phyloP scores from a whole-genome alignment of 1,284 basidiomycete species.

The Trametes hirsuta region DNA sequence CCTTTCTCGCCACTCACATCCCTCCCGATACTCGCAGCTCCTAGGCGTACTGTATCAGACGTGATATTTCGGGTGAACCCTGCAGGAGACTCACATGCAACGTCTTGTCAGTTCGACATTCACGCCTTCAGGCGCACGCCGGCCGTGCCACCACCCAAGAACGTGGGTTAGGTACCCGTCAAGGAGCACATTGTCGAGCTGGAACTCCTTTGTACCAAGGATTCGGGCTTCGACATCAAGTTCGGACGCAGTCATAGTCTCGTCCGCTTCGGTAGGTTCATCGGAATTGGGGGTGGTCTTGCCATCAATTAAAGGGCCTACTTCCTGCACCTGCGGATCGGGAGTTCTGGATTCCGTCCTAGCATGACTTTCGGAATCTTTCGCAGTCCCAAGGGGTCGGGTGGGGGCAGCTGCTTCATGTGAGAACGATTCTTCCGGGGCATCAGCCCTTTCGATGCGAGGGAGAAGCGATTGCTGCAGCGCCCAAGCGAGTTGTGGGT shows the following conservation, averaged over 20 bases:
- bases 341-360: background rate
- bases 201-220: slow-evolving; percentile 70
- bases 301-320: background rate
- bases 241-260: slow-evolving; percentile 18
- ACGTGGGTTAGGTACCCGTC: slow-evolving; percentile 58
- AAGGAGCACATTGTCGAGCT: slow-evolving; percentile 59
- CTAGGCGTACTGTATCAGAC: slow-evolving; percentile 39
- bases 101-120: slow-evolving; percentile 59
- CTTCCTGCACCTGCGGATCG: background rate
- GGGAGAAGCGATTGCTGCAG: slow-evolving; percentile 39
- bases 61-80: background rate
- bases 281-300: slow-evolving; percentile 13
- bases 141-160: slow-evolving; percentile 77
- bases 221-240: slow-evolving; percentile 42
- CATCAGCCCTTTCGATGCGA: slow-evolving; percentile 3
- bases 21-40: slow-evolving; percentile 77
- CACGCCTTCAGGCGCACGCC: slow-evolving; percentile 70
- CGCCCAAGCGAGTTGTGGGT: slow-evolving; percentile 43
- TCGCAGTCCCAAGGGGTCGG: background rate
- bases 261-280: slow-evolving; percentile 13
- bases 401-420: background rate
- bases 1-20: slow-evolving; percentile 83
- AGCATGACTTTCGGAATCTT: background rate
- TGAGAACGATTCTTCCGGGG: background rate
- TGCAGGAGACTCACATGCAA: slow-evolving; percentile 61